Percentiles rank a stretch among this genome's conserved stretches.
phyloP scores from a whole-genome alignment of 164 flowering plant genomes.

The Piper longum region DNA sequence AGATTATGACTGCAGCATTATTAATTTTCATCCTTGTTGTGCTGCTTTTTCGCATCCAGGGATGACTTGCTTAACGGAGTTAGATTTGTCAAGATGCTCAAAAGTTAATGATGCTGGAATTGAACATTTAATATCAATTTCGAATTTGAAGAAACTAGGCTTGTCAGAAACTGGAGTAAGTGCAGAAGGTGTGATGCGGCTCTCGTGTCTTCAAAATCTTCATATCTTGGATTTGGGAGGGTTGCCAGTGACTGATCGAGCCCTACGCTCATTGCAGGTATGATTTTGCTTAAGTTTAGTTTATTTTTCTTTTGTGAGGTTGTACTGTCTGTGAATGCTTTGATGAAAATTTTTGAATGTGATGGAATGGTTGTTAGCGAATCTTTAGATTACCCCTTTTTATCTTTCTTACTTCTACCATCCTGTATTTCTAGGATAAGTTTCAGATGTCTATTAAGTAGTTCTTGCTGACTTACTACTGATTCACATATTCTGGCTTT shows the following conservation, averaged over 20 bases:
- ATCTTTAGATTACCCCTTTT: too few relatives aligned
- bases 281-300: not conserved
- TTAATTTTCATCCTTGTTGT: slow-evolving; percentile 3
- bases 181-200: slow-evolving; percentile 36
- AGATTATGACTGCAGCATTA: not conserved
- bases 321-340: not conserved
- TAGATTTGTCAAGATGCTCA: slow-evolving; percentile 54
- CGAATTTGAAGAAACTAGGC: slow-evolving; percentile 42
- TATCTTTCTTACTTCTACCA: too few relatives aligned
- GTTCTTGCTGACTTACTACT: too few relatives aligned
- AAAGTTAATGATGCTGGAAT: slow-evolving; percentile 63
- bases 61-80: slow-evolving; percentile 45
- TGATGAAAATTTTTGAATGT: too few relatives aligned
- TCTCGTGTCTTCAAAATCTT: slow-evolving; percentile 49
- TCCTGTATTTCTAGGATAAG: too few relatives aligned
- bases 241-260: slow-evolving; percentile 61
- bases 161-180: slow-evolving; percentile 66
- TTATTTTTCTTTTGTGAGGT: too few relatives aligned
- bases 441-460: too few relatives aligned
- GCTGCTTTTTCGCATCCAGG: too few relatives aligned
- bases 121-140: slow-evolving; percentile 51
- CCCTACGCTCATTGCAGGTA: slow-evolving; percentile 61
- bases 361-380: too few relatives aligned
- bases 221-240: slow-evolving; percentile 78
- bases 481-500: too few relatives aligned